A percentile compares a stretch with the other conserved stretches of the same genome.
Conservation (phyloP, 805 yeast genomes). For the Monosporozyma unispora region DNA sequence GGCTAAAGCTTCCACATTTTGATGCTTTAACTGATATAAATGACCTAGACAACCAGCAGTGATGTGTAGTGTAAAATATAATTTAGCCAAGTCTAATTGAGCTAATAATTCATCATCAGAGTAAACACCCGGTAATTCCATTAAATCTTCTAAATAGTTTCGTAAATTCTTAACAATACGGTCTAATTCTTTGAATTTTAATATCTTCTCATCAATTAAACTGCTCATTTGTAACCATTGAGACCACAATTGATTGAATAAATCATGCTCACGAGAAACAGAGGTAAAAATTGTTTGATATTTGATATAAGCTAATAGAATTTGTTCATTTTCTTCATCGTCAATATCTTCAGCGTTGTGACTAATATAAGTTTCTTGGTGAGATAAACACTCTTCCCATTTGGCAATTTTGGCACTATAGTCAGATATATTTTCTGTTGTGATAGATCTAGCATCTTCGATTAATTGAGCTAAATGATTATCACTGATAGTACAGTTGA, state of each 20-base stretch:
- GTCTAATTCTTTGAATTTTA: conserved; percentile 28
- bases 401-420: conserved; percentile 50
- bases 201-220: conserved; percentile 19
- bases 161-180: conserved; percentile 36
- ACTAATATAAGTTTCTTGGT: conserved; percentile 45
- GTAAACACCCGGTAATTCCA: conserved; percentile 86
- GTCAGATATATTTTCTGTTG: conserved; percentile 30
- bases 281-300: conserved; percentile 59
- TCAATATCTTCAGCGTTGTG: conserved; percentile 41
- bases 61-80: conserved; percentile 16
- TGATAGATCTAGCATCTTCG: conserved; percentile 32
- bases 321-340: conserved; percentile 60
- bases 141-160: conserved; percentile 46
- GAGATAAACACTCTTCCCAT: conserved; percentile 63
- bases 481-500: conserved; percentile 55
- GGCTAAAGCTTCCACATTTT: conserved; percentile 25
- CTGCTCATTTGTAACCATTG: conserved; percentile 22
- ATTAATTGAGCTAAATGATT: conserved; percentile 62
- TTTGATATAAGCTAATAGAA: conserved; percentile 64
- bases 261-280: conserved; percentile 58
- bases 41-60: conserved; percentile 23
- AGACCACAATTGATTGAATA: conserved; percentile 33
- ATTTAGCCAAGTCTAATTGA: conserved; percentile 19
- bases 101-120: conserved; percentile 62
- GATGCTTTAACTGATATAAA: conserved; percentile 22